Conservation (phyloP, 257 asterid genomes). For the Rehmannia glutinosa region DNA sequence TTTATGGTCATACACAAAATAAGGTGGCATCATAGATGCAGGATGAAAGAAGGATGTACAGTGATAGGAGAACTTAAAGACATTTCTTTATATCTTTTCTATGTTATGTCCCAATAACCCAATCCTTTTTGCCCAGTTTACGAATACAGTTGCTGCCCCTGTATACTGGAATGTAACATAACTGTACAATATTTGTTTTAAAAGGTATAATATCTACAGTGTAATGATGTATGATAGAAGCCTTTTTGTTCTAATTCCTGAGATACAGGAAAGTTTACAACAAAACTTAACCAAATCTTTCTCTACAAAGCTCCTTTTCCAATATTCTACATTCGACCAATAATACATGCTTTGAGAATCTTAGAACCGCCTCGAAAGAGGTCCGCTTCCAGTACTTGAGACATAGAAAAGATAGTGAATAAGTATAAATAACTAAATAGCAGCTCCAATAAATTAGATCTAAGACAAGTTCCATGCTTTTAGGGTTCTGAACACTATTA, state of each 20-base stretch:
- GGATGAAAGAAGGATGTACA: too few relatives aligned
- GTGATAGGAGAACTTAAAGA: too few relatives aligned
- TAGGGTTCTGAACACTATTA: background rate
- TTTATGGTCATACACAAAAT: too few relatives aligned
- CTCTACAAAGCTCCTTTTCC: background rate
- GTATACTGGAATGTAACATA: too few relatives aligned
- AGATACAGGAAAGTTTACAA: background rate
- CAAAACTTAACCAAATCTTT: background rate
- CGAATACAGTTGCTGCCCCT: too few relatives aligned
- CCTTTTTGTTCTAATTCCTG: background rate
- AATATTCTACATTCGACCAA: background rate
- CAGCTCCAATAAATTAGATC: background rate
- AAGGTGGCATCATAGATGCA: too few relatives aligned
- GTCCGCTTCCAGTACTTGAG: constrained; percentile 1
- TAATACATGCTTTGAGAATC: background rate
- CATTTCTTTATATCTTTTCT: too few relatives aligned
- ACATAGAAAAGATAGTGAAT: background rate
- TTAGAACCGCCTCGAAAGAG: background rate
- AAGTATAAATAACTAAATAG: background rate
- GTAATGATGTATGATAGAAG: background rate
- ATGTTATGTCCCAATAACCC: too few relatives aligned
- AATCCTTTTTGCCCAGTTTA: too few relatives aligned
- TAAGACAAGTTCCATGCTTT: background rate
- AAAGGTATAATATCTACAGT: background rate
- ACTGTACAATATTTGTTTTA: too few relatives aligned